Percentiles rank a stretch among this genome's conserved stretches.
phyloP scores from a whole-genome alignment of 805 yeast species.

The Candida bentonensis region DNA sequence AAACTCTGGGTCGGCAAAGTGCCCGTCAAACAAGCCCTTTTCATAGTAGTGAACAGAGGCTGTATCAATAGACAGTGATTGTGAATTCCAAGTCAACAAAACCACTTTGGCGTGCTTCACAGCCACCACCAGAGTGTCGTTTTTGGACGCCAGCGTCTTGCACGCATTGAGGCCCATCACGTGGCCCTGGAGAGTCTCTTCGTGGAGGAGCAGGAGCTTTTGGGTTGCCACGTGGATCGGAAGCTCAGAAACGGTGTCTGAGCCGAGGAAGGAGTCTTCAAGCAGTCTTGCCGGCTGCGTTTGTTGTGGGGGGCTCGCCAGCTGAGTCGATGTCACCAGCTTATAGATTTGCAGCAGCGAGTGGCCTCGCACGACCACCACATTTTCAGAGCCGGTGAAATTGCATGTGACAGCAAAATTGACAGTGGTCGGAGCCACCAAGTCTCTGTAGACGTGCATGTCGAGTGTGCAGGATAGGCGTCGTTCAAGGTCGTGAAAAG shows the following conservation, averaged over 20 bases:
- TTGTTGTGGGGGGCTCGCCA: constrained; percentile 8
- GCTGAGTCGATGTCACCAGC: constrained; percentile 16
- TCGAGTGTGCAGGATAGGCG: too few relatives aligned
- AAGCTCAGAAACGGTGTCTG: constrained; percentile 14
- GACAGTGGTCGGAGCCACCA: constrained; percentile 63
- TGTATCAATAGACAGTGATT: constrained; percentile 43
- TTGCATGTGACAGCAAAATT: constrained; percentile 36
- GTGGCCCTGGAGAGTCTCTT: constrained; percentile 57
- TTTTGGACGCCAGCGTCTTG: constrained; percentile 28
- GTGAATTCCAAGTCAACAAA: constrained; percentile 54
- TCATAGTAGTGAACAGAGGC: constrained; percentile 81
- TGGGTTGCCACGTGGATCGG: constrained; percentile 11
- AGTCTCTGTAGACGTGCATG: constrained; percentile 73
- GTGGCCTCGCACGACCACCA: constrained; percentile 53
- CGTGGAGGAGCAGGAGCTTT: constrained; percentile 36
- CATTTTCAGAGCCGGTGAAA: constrained; percentile 29
- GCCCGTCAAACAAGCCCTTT: constrained; percentile 32
- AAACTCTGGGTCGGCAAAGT: constrained; percentile 17
- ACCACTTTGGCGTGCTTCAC: constrained; percentile 70
- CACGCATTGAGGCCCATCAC: constrained; percentile 44
- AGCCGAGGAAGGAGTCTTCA: constrained; percentile 13
- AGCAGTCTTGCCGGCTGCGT: constrained; percentile 10
- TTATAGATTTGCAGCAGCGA: constrained; percentile 52
- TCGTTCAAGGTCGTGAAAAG: too few relatives aligned
- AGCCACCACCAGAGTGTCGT: constrained; percentile 51